These are phyloP conservation scores for Xylaria palmicola DNA, from an alignment of 495 filamentous ascomycete species.

Conservation along the genomic window DNA sequence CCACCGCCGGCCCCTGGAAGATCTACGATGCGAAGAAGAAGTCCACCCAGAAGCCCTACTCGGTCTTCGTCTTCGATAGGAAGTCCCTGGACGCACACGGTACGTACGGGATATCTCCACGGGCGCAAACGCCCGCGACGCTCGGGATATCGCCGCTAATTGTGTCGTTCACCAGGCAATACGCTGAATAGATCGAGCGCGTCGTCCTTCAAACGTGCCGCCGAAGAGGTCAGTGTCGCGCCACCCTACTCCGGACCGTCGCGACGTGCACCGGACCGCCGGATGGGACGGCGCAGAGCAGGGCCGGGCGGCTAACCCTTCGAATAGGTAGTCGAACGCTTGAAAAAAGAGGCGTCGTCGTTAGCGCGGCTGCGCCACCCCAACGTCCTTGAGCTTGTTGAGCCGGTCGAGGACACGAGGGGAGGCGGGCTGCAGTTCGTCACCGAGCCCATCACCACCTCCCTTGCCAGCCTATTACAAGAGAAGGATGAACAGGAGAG, in stretches of 20 bases:
- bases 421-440: slow-evolving; percentile 92
- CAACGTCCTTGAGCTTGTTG: slow-evolving; percentile 85
- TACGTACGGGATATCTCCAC: neutral
- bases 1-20: slow-evolving; percentile 89
- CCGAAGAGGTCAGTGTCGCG: slow-evolving; percentile 73
- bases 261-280: too few relatives aligned
- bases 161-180: slow-evolving; percentile 35
- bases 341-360: slow-evolving; percentile 87
- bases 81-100: slow-evolving; percentile 75
- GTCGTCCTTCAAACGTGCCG: slow-evolving; percentile 67
- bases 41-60: slow-evolving; percentile 79
- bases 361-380: slow-evolving; percentile 87
- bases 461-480: slow-evolving; percentile 74
- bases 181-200: slow-evolving; percentile 55
- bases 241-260: too few relatives aligned
- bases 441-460: slow-evolving; percentile 85
- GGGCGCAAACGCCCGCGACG: neutral
- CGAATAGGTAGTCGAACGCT: slow-evolving; percentile 63
- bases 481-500: slow-evolving; percentile 92
- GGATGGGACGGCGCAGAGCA: neutral
- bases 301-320: neutral
- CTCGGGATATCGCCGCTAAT: neutral
- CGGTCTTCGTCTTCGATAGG: slow-evolving; percentile 91
- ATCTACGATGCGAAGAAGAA: slow-evolving; percentile 98
- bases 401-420: slow-evolving; percentile 92